These are phyloP conservation scores for Coelastrella sp. DNA, from an alignment of 139 green algal species.

Conservation along the genomic window DNA sequence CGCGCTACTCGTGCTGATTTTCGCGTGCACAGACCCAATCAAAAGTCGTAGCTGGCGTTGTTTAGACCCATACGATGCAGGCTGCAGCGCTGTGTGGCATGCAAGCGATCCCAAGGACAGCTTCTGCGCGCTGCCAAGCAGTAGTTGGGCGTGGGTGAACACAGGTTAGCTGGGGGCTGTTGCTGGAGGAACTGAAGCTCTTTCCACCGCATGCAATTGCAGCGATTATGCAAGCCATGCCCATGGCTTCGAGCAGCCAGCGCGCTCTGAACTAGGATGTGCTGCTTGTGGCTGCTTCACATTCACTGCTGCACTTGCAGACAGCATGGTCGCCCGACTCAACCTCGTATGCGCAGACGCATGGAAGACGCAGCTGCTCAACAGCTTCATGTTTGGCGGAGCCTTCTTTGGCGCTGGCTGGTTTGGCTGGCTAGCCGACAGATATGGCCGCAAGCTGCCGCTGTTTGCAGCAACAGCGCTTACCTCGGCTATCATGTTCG, in stretches of 20 bases:
- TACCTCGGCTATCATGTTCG: neutral
- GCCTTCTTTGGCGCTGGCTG: neutral
- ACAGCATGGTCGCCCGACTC: neutral
- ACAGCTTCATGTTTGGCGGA: neutral
- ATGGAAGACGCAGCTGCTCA: slow-evolving; percentile 25
- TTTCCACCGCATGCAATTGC: neutral
- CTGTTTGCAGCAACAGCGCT: slow-evolving; percentile 21
- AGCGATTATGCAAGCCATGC: neutral
- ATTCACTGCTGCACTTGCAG: neutral
- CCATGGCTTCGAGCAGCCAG: no score
- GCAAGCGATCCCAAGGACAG: neutral
- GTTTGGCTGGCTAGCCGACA: neutral
- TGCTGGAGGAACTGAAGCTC: no score
- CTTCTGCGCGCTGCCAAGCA: slow-evolving; percentile 2
- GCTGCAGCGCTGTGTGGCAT: neutral
- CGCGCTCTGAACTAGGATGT: no score
- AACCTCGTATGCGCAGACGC: neutral
- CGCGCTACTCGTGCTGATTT: neutral
- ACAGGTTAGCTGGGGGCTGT: neutral
- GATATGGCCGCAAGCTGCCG: neutral
- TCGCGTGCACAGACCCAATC: neutral
- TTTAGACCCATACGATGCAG: neutral
- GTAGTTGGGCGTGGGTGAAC: neutral
- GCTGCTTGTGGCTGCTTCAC: neutral
- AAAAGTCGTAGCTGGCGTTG: neutral